Evolutionary conservation across 164 flowering plant genomes (phyloP).

Genomic region (Vitis labrusca): DNA sequence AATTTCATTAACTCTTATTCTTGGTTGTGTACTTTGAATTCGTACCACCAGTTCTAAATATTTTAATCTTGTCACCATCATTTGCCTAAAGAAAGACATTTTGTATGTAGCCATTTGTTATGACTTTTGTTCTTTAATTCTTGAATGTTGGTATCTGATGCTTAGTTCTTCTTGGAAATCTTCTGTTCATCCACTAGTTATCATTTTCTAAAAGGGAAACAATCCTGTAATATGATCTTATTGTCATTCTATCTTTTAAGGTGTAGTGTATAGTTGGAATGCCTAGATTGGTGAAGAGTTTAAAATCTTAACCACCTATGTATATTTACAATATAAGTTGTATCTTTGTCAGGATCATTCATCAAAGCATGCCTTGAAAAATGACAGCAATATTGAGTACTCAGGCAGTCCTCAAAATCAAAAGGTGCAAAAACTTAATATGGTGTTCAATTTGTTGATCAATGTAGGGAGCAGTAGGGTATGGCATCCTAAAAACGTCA

Average conservation of each 20-base stretch:
- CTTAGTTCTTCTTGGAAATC: background rate
- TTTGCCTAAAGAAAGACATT: too few species aligned
- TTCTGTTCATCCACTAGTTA: background rate
- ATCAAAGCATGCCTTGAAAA: constrained; percentile 24
- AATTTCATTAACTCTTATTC: too few species aligned
- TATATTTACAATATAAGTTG: background rate
- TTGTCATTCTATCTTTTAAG: background rate
- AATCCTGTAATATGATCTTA: background rate
- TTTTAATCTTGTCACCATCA: too few species aligned
- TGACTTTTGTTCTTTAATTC: too few species aligned
- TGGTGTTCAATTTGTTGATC: too few species aligned
- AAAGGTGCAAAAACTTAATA: constrained; percentile 31
- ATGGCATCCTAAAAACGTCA: too few species aligned
- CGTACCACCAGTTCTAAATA: too few species aligned
- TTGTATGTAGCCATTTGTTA: too few species aligned
- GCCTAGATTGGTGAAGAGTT: background rate
- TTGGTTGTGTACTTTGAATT: too few species aligned
- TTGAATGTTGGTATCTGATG: too few species aligned
- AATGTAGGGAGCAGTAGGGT: too few species aligned
- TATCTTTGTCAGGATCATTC: constrained; percentile 38
- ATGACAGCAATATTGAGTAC: constrained; percentile 22
- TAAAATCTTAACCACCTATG: background rate
- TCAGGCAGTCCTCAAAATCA: constrained; percentile 36
- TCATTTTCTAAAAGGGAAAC: background rate
- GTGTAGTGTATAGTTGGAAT: background rate